Evolutionary conservation across 2,329 filamentous ascomycete genomes (phyloP), one percentile per base, ranked within the genome.

Genomic region (Ophiostoma quercus): DNA sequence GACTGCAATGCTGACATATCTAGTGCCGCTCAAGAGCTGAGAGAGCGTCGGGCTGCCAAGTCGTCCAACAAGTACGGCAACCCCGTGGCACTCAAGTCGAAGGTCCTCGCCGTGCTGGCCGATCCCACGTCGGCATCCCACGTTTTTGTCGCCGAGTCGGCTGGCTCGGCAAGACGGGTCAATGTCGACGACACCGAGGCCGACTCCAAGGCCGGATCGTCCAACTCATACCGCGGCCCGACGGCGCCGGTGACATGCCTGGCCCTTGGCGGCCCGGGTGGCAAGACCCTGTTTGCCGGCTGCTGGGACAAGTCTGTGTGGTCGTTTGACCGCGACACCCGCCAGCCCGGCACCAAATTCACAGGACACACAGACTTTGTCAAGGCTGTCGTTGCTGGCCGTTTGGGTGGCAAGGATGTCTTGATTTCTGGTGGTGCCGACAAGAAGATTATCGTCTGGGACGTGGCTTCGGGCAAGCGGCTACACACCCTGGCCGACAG

Each of bases 231-330:
- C 76, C 86, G 86, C 76, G 92, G 92, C 1, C 92, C 94, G 22
- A 85, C 85, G 65, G 90, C 92, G 3, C 95, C 95, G 1, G 83
- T 97, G 11, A 94, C 92, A 11, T 91, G 90, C 74, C 79, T 96
- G 37, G 87, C 90, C 19, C 82, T 92, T 47, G 88, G 86, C 63
- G 85, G 87, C 16, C 78, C 82, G 3, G 80, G 80, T 34, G 83
- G 82, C 71, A 79, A 78, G 67, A 90, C 84, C 1, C 77, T 97
- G 12, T 97, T 92, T 78, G 92, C 92, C 32, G 94, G 94, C 43
- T 95, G 90, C 71, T 99, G 95, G 95, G 94, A 99, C 80, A 97
- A 96, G 80, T 85, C 87, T 25, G 85, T 98, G 71, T 97, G 93
- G 89, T 91, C 90, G 41, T 97, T 92, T 91, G 84, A 91, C 75